Evolutionary conservation across 106 monocot genomes (phyloP), one percentile per base, ranked within the genome.

Genomic region (Allium fistulosum): DNA sequence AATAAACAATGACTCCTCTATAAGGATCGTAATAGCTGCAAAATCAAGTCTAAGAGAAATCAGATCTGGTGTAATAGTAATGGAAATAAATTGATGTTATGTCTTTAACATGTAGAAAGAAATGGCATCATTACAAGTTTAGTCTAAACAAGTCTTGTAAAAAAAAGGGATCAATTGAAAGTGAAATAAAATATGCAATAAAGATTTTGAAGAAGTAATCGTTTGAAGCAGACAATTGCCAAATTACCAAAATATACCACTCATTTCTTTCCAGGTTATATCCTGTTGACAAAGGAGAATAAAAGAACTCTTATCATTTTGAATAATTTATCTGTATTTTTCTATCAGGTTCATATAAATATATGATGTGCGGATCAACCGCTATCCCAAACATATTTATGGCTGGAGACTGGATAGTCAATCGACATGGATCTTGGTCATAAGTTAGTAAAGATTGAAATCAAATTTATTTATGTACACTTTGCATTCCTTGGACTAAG

Each of bases 391-490:
- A 92, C 62, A 65, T 92, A 64, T 85, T 88, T 70, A 74, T 92
- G 78, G 85, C 85, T 67, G 92, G 88, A 59, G 88, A 92, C 59
- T 92, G 84, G 92, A 78, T 92, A 60, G 61, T 92, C 27, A 88
- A 63, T 61, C 80, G 88, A 26, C 84, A 88, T 71, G 87, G 85
- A 9, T 92, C 88, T 15, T 88, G 84, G 79, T 82, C 87, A 71
- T 68, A 92, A 71, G 88, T 85, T 4, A 74, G 57, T 2, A 26
- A 51, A 16, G 48, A 53, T 46, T 27, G 13, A 47, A 48, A 57
- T 15, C 6, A 27, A 37, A 37, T 37, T 37, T 2, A 37, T 37
- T 37, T 37, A 37, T 2, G 5, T 37, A 37, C 5, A 37, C 37
- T 37, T 37, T 4, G 37, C 37, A 37, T 37, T 37, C 37, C 37